Base-by-base conservation (phyloP, 2,329 filamentous ascomycete species). In the Penicillium sp. region DNA sequence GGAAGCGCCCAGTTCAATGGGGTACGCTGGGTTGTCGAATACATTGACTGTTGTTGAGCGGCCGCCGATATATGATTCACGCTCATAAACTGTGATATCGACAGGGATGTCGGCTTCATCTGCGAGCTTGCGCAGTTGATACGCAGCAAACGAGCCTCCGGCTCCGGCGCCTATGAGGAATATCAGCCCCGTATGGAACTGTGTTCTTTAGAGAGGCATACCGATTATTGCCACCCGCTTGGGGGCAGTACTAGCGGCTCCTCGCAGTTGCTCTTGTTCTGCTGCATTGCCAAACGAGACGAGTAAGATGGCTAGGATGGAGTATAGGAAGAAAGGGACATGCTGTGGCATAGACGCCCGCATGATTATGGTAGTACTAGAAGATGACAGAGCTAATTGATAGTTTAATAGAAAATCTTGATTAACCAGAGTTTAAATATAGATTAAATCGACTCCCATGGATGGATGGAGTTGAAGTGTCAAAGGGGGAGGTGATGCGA, bases 31-130 rank as follows among this genome's bases (percentile, higher is more conserved):
- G 66, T 93, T 82, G 62, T 85, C 82, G 71, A 89, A 93, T 2
- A 86, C 87, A 68, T 92, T 80, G 19, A 96, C 89, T 0, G 93
- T 97, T 31, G 93, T 90, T 8, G 89, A 89, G 27, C 94, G 89
- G 9, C 94, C 94, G 31, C 94, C 94, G 43, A 97, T 82, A 65
- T 87, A 90, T 33, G 79, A 73, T 17, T 86, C 86, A 65, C 88
- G 89, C 70, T 99, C 94, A 72, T 93, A 97, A 29, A 99, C 80
- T 23, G 92, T 96, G 67, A 97, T 88, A 64, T 96, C 89, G 58
- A 93, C 71, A 2, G 81, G 77, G 19, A 89, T 74, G n/a, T 81
- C 73, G 25, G 78, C 79, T 57, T 84, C 76, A 4, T 83, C 76
- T 23, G 90, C 89, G 73, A 87, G 93, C 68, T 88, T 85, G 39